Base-by-base conservation (phyloP, 495 filamentous ascomycete species). In the Neurospora africana region DNA sequence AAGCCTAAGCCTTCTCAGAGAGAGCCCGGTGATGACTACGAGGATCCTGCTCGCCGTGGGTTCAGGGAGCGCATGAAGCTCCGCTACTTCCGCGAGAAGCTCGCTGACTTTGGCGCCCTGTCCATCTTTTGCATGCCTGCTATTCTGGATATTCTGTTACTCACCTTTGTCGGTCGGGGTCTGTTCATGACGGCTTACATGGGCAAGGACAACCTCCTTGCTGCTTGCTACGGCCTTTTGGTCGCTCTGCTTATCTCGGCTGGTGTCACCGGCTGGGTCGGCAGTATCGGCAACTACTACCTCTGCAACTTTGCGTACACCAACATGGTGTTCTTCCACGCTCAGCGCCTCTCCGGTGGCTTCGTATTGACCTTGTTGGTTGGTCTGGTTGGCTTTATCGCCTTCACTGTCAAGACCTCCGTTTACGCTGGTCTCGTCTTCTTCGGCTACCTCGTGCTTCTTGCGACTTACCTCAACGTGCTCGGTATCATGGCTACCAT, bases 391-490 rank as follows among this genome's bases (percentile, higher is more conserved):
- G 76, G 78, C 5, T 68, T 71, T 8, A 30, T 78, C 2, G 41
- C 74, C 19, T 75, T 75, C 17, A 44, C 30, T 9, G n/a, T 75
- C 35, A 74, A 79, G 38, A 33, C 40, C 10, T 70, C 73, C 3
- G 47, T 75, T 2, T 67, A 38, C 30, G 77, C 80, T 15, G 86
- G 83, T 38, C 83, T 87, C 27, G 77, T 84, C 38, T 87, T 86
- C 71, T 83, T 84, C 69, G 82, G 85, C 9, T 87, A 87, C 68
- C 73, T 86, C 1, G 71, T 86, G 19, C 77, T 84, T 3, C 74
- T 87, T 33, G 84, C 86, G 4, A 84, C 83, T 4, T 87, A 87
- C 76, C 83, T 87, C 68, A 84, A 83, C 19, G 72, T 81, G 0
- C 83, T 87, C 70, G 86, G 75, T 35, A 74, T 79, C 9, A 76